Evolutionary conservation across 306 rosid genomes (phyloP).

Genomic region (Albizia julibrissin): DNA sequence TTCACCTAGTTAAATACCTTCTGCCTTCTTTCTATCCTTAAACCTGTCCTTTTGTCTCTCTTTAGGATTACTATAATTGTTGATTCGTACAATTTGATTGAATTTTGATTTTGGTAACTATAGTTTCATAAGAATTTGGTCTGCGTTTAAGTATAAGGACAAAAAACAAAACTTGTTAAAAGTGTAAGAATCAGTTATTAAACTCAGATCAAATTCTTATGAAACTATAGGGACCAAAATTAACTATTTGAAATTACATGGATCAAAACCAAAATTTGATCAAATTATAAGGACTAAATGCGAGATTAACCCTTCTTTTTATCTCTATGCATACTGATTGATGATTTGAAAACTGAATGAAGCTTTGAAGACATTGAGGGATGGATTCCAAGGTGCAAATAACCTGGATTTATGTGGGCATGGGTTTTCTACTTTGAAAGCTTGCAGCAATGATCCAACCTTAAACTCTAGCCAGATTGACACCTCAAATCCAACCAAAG

Average conservation of each 20-base stretch:
- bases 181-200: no score
- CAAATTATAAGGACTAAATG: no score
- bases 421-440: constrained; percentile 60
- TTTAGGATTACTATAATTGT: background rate
- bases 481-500: constrained; percentile 32
- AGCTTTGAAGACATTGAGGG: constrained; percentile 66
- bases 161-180: no score
- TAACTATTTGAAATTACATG: no score
- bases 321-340: constrained; percentile 33
- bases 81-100: no score
- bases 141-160: no score
- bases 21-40: background rate
- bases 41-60: background rate
- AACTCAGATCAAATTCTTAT: no score
- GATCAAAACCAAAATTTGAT: no score
- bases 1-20: background rate
- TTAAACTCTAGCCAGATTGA: constrained; percentile 35
- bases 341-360: constrained; percentile 37
- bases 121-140: no score
- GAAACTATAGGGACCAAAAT: no score
- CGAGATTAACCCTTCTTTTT: no score
- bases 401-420: constrained; percentile 72
- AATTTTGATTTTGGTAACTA: no score
- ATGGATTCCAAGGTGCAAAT: constrained; percentile 71
- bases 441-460: constrained; percentile 44